A percentile compares a stretch with the other conserved stretches of the same genome.
These are phyloP conservation scores for carrot (Daucus carota) DNA, from an alignment of 129 eudicot genomes.

Conservation along the genomic window DNA sequence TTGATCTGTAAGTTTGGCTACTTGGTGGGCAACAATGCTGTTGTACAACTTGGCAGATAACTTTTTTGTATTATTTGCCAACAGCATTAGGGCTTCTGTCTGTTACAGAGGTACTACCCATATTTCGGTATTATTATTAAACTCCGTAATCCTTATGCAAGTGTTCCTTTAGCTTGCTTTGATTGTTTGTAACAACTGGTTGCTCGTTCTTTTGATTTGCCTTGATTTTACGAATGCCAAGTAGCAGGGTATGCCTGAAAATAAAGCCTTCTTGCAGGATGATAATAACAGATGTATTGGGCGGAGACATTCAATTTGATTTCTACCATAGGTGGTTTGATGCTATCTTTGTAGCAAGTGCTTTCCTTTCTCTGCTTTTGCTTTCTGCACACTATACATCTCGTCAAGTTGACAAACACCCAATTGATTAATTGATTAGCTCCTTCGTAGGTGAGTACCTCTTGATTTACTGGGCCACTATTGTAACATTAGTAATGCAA, in stretches of 20 bases:
- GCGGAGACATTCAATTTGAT: constrained; percentile 97
- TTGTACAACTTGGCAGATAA: not conserved
- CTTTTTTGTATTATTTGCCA: no score
- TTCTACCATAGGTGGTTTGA: constrained; percentile 98
- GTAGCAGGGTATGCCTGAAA: not conserved
- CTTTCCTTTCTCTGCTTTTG: constrained; percentile 88
- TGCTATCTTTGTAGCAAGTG: constrained; percentile 95
- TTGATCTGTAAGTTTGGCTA: not conserved
- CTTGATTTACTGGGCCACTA: not conserved
- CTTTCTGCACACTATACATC: constrained; percentile 96
- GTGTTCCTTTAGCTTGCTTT: not conserved
- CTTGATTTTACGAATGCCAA: not conserved
- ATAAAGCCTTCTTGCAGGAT: constrained; percentile 43
- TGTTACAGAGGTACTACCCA: no score
- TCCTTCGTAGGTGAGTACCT: not conserved
- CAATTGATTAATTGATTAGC: constrained; percentile 74
- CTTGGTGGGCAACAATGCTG: not conserved
- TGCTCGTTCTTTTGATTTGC: not conserved
- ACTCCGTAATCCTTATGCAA: not conserved
- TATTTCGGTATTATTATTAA: not conserved
- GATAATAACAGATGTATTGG: constrained; percentile 90
- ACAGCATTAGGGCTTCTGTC: not conserved
- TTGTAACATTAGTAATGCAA: not conserved
- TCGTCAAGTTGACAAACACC: constrained; percentile 95
- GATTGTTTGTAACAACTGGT: not conserved